phyloP scores from a whole-genome alignment of 2,329 filamentous ascomycete species.

The Polychaeton citri region DNA sequence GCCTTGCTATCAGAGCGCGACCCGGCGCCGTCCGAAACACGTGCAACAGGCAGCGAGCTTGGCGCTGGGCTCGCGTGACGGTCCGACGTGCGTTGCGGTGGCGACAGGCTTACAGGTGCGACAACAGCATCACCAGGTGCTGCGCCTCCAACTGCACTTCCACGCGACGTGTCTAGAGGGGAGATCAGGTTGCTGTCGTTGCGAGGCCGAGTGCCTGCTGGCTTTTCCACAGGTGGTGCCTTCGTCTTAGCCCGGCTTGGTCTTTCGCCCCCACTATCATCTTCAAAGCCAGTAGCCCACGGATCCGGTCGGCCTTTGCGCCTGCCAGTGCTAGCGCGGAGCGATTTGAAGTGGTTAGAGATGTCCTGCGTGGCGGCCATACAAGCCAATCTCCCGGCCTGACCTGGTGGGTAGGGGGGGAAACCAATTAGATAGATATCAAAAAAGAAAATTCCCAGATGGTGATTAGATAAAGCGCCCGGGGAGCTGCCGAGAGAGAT shows the following conservation, averaged over 20 bases:
- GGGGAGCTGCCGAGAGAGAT: too few species aligned
- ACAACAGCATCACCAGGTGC: neutral
- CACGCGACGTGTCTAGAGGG: neutral
- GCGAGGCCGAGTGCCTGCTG: neutral
- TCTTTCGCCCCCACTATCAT: slow-evolving; percentile 17
- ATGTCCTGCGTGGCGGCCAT: slow-evolving; percentile 20
- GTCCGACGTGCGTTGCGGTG: slow-evolving; percentile 3
- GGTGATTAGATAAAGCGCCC: too few species aligned
- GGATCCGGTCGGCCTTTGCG: slow-evolving; percentile 15
- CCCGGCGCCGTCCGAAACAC: slow-evolving; percentile 1
- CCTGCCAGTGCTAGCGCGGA: slow-evolving; percentile 18
- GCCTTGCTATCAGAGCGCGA: neutral
- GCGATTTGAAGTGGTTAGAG: slow-evolving; percentile 18
- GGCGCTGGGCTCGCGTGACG: slow-evolving; percentile 19
- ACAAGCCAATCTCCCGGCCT: too few species aligned
- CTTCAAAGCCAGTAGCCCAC: slow-evolving; percentile 20
- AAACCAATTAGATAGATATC: too few species aligned
- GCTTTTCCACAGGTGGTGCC: slow-evolving; percentile 1
- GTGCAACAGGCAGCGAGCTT: slow-evolving; percentile 3
- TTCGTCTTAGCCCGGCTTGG: slow-evolving; percentile 12
- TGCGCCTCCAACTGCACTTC: neutral
- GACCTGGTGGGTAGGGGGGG: too few species aligned
- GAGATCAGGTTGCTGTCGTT: neutral
- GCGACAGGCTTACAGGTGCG: neutral
- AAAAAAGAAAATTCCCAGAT: too few species aligned